Percentiles rank a stretch among this genome's conserved stretches.
Conservation (phyloP, 805 yeast species). For the Starmerella roubikii region DNA sequence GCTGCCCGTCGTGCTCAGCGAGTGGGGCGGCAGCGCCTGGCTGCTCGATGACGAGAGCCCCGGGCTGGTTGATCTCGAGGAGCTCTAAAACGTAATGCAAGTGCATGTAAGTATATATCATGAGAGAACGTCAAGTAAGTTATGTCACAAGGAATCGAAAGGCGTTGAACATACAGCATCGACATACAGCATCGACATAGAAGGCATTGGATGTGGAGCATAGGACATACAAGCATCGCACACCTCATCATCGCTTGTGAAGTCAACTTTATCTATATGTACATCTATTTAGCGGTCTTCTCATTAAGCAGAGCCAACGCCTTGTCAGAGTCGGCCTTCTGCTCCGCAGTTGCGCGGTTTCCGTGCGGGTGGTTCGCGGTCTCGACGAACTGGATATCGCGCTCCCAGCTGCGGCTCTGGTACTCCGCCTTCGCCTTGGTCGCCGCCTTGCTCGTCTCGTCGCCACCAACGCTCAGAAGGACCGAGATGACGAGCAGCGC, state of each 20-base stretch:
- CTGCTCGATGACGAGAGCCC: conserved; percentile 27
- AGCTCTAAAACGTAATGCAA: conserved; percentile 8
- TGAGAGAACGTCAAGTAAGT: too few relatives aligned
- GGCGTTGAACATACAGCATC: too few relatives aligned
- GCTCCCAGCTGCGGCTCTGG: conserved; percentile 17
- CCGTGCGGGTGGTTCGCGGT: conserved; percentile 15
- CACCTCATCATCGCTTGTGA: too few relatives aligned
- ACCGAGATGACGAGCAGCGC: conserved; percentile 43
- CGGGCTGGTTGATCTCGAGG: conserved; percentile 19
- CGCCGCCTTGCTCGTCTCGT: conserved; percentile 2
- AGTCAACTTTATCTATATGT: too few relatives aligned
- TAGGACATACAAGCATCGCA: too few relatives aligned
- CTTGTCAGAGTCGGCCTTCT: not conserved
- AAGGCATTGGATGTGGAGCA: too few relatives aligned
- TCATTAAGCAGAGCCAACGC: not conserved
- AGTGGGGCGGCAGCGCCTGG: conserved; percentile 48
- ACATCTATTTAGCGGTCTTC: not conserved
- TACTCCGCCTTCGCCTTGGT: conserved; percentile 5
- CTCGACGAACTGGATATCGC: conserved; percentile 18
- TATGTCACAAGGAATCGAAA: too few relatives aligned
- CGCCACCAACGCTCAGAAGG: conserved; percentile 15
- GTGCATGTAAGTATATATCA: not conserved
- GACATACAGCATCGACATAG: too few relatives aligned
- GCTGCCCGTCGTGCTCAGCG: conserved; percentile 59
- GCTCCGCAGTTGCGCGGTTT: not conserved